Percentiles rank a stretch among this genome's conserved stretches.
phyloP scores from a whole-genome alignment of 345 rosid genomes.

The Anacardium occidentale region DNA sequence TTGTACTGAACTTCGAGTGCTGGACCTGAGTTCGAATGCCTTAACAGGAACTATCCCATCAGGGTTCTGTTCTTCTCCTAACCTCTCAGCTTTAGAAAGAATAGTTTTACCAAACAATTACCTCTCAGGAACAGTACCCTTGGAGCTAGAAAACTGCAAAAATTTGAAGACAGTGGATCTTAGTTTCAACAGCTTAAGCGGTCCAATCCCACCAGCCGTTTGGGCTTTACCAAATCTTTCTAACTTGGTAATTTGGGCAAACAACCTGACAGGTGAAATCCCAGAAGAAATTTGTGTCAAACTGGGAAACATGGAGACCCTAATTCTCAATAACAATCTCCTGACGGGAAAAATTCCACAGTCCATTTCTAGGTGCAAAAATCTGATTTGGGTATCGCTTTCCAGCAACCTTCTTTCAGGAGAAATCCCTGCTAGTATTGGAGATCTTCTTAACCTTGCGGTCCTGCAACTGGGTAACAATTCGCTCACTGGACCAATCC shows the following conservation, averaged over 20 bases:
- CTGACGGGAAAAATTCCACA: constrained; percentile 68
- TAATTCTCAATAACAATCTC: constrained; percentile 86
- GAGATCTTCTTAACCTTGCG: constrained; percentile 62
- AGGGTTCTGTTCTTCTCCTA: constrained; percentile 55
- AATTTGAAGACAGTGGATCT: constrained; percentile 70
- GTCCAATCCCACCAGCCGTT: constrained; percentile 59
- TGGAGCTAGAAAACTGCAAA: constrained; percentile 72
- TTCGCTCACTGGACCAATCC: constrained; percentile 70
- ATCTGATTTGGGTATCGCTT: constrained; percentile 89
- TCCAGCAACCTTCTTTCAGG: constrained; percentile 73
- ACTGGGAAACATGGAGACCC: constrained; percentile 77
- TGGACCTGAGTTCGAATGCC: constrained; percentile 77
- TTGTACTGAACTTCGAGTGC: constrained; percentile 61
- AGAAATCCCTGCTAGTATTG: constrained; percentile 66
- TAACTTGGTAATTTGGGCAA: constrained; percentile 93
- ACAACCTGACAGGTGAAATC: constrained; percentile 79
- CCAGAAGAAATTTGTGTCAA: constrained; percentile 65
- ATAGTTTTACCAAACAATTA: constrained; percentile 64
- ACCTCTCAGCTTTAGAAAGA: constrained; percentile 54
- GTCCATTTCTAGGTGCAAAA: constrained; percentile 71
- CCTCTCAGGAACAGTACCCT: constrained; percentile 71
- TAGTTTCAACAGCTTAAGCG: constrained; percentile 77
- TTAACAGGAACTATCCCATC: constrained; percentile 64
- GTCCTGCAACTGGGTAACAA: constrained; percentile 89
- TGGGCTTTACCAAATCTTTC: constrained; percentile 74